phyloP scores from a whole-genome alignment of 176 grass and related monocot genomes.

The Rhynchospora tenuis region DNA sequence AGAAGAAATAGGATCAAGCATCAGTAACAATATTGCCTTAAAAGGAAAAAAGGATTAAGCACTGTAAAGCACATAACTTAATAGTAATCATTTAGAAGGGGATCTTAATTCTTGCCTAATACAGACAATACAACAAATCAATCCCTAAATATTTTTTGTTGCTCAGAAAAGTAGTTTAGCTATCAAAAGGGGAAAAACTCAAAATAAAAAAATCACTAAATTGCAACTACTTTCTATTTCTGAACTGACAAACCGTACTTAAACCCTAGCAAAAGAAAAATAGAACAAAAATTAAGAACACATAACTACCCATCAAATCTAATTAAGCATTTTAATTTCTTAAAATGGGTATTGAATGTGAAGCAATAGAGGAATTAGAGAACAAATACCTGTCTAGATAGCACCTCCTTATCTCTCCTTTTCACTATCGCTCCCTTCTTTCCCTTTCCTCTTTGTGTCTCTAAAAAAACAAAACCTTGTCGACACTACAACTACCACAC shows the following conservation, averaged over 20 bases:
- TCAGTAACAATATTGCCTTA: no score
- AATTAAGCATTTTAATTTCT: constrained; percentile 2
- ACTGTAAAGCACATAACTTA: no score
- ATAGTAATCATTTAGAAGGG: not conserved
- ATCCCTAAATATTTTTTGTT: not conserved
- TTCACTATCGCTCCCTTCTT: not conserved
- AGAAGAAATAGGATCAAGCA: not conserved
- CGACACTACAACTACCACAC: not conserved
- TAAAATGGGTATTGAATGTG: not conserved
- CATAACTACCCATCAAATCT: not conserved
- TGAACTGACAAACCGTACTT: not conserved
- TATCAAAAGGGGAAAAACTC: not conserved
- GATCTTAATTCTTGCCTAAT: not conserved
- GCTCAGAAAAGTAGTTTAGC: not conserved
- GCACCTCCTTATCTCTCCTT: not conserved
- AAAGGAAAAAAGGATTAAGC: no score
- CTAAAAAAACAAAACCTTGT: not conserved
- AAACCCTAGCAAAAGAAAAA: not conserved
- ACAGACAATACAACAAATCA: not conserved
- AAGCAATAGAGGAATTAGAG: not conserved
- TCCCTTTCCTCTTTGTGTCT: not conserved
- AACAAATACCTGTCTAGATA: constrained; percentile 4
- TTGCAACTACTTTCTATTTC: not conserved
- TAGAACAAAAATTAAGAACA: not conserved
- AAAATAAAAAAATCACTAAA: not conserved